Conservation (phyloP, 176 grass and related monocot species). For the Carex cristatella region DNA sequence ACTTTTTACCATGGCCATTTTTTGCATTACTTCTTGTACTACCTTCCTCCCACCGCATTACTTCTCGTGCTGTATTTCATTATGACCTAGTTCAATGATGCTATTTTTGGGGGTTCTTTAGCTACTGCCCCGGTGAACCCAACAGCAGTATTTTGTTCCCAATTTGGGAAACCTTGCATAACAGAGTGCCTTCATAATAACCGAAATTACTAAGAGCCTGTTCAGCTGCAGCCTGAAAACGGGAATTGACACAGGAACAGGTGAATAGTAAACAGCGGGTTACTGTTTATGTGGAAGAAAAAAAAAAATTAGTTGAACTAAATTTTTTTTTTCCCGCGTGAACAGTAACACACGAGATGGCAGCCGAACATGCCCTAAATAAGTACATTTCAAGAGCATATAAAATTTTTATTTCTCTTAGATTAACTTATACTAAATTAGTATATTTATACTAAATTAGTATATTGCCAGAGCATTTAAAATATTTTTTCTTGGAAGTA, state of each 20-base stretch:
- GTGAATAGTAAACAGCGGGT: too few relatives aligned
- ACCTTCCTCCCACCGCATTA: not conserved
- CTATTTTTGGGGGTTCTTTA: not conserved
- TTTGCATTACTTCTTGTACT: conserved; percentile 1
- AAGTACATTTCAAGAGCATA: not conserved
- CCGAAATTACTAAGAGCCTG: not conserved
- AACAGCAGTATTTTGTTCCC: not conserved
- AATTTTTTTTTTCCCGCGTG: too few relatives aligned
- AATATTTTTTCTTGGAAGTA: not conserved
- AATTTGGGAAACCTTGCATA: not conserved
- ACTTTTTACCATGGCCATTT: not conserved
- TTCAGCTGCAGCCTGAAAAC: too few relatives aligned
- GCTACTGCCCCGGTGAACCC: not conserved
- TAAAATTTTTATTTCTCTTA: not conserved
- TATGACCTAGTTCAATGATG: conserved; percentile 10
- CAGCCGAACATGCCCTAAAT: not conserved
- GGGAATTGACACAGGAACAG: too few relatives aligned
- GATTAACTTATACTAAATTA: not conserved
- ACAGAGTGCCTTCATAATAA: not conserved
- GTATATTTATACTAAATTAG: not conserved
- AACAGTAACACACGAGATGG: too few relatives aligned
- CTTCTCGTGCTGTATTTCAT: conserved; percentile 9
- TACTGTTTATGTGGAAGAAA: too few relatives aligned
- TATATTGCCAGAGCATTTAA: not conserved
- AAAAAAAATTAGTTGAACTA: too few relatives aligned